phyloP scores from a whole-genome alignment of 495 filamentous ascomycete species.

The Pseudomonodictys pantanalensis region DNA sequence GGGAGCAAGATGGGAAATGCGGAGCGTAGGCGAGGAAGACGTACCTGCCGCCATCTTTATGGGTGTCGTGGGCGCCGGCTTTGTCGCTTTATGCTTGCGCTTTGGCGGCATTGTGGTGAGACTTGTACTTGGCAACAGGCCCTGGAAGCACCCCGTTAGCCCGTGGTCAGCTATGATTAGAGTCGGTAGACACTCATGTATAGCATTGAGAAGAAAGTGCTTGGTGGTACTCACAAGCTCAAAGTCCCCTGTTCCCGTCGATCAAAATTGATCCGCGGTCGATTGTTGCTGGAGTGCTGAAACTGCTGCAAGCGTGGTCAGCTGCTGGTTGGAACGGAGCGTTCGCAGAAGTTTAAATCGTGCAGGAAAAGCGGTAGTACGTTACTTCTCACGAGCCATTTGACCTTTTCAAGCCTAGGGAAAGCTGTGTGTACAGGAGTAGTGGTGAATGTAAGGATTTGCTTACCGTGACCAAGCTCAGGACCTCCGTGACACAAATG shows the following conservation, averaged over 20 bases:
- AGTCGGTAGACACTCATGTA: not conserved
- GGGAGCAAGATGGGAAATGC: not conserved
- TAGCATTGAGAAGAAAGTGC: not conserved
- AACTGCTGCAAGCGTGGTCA: not conserved
- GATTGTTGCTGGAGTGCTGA: not conserved
- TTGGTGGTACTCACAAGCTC: not conserved
- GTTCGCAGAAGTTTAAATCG: not conserved
- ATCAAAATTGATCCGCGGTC: not conserved
- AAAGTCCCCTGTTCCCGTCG: not conserved
- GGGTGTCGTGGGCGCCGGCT: constrained; percentile 1
- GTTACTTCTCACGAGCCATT: not conserved
- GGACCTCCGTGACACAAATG: not conserved
- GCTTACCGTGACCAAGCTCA: not conserved
- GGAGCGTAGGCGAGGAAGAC: not conserved
- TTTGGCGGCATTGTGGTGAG: constrained; percentile 27
- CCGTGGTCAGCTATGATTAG: constrained; percentile 3
- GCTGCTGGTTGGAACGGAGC: not conserved
- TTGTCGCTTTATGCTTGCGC: constrained; percentile 23
- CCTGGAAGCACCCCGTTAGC: constrained; percentile 17
- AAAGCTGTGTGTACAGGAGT: not conserved
- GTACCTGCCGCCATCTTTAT: constrained; percentile 7
- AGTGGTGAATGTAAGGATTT: not conserved
- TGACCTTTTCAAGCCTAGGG: not conserved
- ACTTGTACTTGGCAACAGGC: not conserved
- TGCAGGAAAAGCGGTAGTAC: not conserved